Base-by-base conservation (phyloP, 129 eudicot species). In the Centaurea solstitialis region DNA sequence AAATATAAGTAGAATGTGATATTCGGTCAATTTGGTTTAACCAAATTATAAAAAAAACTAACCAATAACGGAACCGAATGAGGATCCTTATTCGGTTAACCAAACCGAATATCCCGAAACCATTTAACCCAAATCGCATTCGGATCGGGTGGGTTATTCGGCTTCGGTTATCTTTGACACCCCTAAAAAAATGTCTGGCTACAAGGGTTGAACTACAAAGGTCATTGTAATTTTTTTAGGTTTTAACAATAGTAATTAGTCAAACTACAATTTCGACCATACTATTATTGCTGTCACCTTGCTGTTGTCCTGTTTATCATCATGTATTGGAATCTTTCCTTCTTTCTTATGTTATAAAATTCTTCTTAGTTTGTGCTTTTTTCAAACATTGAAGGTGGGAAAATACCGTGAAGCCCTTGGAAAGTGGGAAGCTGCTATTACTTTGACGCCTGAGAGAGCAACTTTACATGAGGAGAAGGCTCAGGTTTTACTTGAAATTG, bases 361-460 rank as follows among this genome's bases (percentile, higher is more conserved):
- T 57, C 71, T 73, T 72, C 15, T 20, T 76, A 15, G 66, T 13
- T 70, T 47, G 20, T 76, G 26, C 26, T 47, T 70, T 68, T 69
- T 77, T 75, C 47, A 24, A 35, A 26, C 62, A 38, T 57, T 83
- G 80, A 81, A 93, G 98, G 94, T 83, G 72, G 94, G 98, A 57
- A 88, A 86, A 85, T 93, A 84, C 59, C 91, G 71, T 47, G 98
- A 91, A 88, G 98, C 97, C 70, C 98, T 93, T 81, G 97, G 91
- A 65, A 93, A 88, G 76, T 93, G 98, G 98, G 98, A 93, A 86
- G 80, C 94, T 83, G 97, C 97, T 41, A 87, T 93, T 39, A 93
- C 87, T 33, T 85, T 93, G 87, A 84, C 78, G 86, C 94, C 98
- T 9, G 91, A 89, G 13, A 80, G 82, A 71, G 97, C 98, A 73